A percentile compares a stretch with the other conserved stretches of the same genome.
Conservation (phyloP, 2,329 filamentous ascomycete species). For the Fusarium burgessii region DNA sequence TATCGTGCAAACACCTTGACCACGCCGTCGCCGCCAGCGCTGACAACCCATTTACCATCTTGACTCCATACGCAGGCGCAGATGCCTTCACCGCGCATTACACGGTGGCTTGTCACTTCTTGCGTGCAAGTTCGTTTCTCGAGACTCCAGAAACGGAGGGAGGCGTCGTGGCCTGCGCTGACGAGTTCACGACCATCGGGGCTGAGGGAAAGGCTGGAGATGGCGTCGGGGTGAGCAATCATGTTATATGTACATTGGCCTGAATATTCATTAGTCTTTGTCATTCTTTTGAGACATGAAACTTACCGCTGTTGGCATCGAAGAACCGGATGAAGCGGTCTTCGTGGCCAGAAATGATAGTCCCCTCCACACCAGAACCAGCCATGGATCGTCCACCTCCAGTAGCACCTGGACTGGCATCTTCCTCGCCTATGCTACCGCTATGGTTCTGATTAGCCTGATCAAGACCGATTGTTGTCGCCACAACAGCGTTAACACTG, state of each 20-base stretch:
- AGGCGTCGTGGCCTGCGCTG: slow-evolving; percentile 94
- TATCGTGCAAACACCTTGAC: slow-evolving; percentile 84
- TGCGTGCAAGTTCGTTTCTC: slow-evolving; percentile 96
- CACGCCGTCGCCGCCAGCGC: slow-evolving; percentile 92
- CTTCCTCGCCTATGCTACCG: slow-evolving; percentile 75
- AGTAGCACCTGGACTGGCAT: slow-evolving; percentile 81
- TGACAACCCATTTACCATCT: slow-evolving; percentile 94
- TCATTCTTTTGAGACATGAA: slow-evolving; percentile 51
- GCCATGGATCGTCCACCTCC: slow-evolving; percentile 73
- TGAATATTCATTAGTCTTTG: slow-evolving; percentile 54
- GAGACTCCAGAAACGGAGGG: slow-evolving; percentile 94
- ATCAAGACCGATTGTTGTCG: slow-evolving; percentile 86
- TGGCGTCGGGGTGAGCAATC: slow-evolving; percentile 94
- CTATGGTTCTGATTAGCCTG: slow-evolving; percentile 68
- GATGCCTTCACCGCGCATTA: slow-evolving; percentile 96
- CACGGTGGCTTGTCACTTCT: slow-evolving; percentile 90
- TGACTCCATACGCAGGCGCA: slow-evolving; percentile 96
- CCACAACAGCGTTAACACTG: slow-evolving; percentile 91
- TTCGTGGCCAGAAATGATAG: slow-evolving; percentile 96
- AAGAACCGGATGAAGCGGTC: slow-evolving; percentile 97
- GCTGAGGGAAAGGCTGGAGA: slow-evolving; percentile 90
- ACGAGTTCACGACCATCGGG: slow-evolving; percentile 95
- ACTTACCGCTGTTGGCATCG: slow-evolving; percentile 97
- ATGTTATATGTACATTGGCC: slow-evolving; percentile 99
- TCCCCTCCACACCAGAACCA: slow-evolving; percentile 86